These are phyloP conservation scores for Clathrus columnatus DNA, from an alignment of 768 basidiomycete genomes.

Conservation along the genomic window DNA sequence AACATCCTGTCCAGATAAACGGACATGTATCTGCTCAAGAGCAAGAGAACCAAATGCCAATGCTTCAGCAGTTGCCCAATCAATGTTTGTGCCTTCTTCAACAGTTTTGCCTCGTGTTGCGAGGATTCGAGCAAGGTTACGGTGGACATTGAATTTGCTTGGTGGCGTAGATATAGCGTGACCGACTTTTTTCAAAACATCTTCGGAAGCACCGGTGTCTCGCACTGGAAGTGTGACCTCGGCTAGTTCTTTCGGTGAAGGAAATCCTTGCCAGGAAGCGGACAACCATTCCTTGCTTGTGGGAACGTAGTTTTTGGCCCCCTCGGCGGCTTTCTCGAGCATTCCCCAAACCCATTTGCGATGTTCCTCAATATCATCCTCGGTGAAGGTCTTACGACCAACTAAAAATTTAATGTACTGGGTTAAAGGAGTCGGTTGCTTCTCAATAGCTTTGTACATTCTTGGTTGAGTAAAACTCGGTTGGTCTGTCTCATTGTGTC, in stretches of 20 bases:
- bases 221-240: slow-evolving; percentile 89
- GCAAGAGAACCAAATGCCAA: slow-evolving; percentile 92
- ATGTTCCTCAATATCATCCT: slow-evolving; percentile 95
- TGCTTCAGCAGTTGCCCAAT: slow-evolving; percentile 98
- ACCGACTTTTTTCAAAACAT: slow-evolving; percentile 74
- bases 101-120: slow-evolving; percentile 80
- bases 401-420: slow-evolving; percentile 89
- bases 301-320: slow-evolving; percentile 90
- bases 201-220: slow-evolving; percentile 71
- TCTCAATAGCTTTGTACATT: slow-evolving; percentile 96
- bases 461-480: slow-evolving; percentile 97
- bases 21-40: slow-evolving; percentile 88
- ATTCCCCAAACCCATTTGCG: slow-evolving; percentile 99
- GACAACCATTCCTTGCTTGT: slow-evolving; percentile 96
- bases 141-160: slow-evolving; percentile 76
- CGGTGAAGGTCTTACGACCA: slow-evolving; percentile 87
- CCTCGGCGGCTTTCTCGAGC: slow-evolving; percentile 94
- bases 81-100: slow-evolving; percentile 85
- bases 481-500: slow-evolving; percentile 99
- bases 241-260: slow-evolving; percentile 90
- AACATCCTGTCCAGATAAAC: slow-evolving; percentile 95
- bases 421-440: slow-evolving; percentile 85
- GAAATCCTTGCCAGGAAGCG: slow-evolving; percentile 97
- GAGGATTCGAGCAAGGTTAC: slow-evolving; percentile 91
- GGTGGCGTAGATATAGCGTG: slow-evolving; percentile 84